Evolutionary conservation across 768 basidiomycete genomes (phyloP).

Genomic region (Glaciozyma martinii): DNA sequence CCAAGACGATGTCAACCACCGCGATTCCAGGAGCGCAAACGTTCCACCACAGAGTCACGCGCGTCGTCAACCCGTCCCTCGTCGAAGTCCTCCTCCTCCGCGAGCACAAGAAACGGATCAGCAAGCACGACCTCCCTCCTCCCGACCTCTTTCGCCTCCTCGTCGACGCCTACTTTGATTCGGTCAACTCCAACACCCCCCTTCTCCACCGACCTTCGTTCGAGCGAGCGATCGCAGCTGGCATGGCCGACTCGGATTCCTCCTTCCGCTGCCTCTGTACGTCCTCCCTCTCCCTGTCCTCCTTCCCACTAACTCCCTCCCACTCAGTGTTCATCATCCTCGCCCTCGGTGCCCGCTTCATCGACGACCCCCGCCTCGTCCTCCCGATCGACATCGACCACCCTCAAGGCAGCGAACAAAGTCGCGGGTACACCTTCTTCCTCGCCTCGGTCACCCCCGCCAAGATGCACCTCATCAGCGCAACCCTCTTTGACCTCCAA

Average conservation of each 20-base stretch:
- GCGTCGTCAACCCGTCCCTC: too few species aligned
- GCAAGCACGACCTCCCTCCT: slow-evolving; percentile 26
- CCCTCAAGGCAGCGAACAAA: slow-evolving; percentile 31
- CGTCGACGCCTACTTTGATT: slow-evolving; percentile 57
- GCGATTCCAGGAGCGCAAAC: too few species aligned
- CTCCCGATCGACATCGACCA: slow-evolving; percentile 34
- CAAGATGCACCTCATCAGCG: neutral
- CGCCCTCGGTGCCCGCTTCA: slow-evolving; percentile 54
- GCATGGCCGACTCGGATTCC: slow-evolving; percentile 48
- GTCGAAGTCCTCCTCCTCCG: neutral
- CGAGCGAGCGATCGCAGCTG: slow-evolving; percentile 46
- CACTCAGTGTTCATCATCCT: slow-evolving; percentile 55
- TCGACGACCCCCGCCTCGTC: slow-evolving; percentile 54
- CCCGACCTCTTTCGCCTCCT: slow-evolving; percentile 52
- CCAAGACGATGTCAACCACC: too few species aligned
- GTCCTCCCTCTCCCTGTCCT: too few species aligned
- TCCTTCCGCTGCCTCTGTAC: slow-evolving; percentile 48
- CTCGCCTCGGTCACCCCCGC: neutral
- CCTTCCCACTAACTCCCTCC: too few species aligned
- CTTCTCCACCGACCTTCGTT: slow-evolving; percentile 68
- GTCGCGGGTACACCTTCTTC: slow-evolving; percentile 13
- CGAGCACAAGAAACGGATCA: neutral
- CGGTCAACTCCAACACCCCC: slow-evolving; percentile 54
- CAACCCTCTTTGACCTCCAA: slow-evolving; percentile 10
- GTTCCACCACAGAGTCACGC: too few species aligned